Conservation (phyloP, 345 rosid genomes). For the Brassica juncea region DNA sequence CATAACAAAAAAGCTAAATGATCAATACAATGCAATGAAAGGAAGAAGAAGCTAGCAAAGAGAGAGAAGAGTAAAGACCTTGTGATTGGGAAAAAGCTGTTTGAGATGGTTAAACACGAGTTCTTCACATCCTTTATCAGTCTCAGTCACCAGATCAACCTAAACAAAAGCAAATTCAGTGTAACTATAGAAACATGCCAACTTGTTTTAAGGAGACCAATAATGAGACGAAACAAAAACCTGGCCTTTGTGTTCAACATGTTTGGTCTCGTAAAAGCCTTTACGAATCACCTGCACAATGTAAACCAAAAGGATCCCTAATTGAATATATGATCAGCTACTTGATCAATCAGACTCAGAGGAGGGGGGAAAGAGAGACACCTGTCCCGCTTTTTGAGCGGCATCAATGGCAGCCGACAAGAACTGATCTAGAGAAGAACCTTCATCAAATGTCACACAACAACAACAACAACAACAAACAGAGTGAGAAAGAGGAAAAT, state of each 20-base stretch:
- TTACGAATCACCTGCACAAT: constrained; percentile 61
- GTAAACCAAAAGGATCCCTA: background rate
- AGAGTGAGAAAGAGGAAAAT: constrained; percentile 11
- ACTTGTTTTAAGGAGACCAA: background rate
- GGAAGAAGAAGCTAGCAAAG: constrained; percentile 1
- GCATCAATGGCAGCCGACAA: constrained; percentile 81
- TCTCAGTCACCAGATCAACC: constrained; percentile 97
- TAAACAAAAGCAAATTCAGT: constrained; percentile 33
- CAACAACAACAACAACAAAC: background rate
- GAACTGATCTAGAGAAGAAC: constrained; percentile 57
- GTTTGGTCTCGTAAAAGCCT: constrained; percentile 83
- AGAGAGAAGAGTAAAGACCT: constrained; percentile 46
- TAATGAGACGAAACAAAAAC: constrained; percentile 37
- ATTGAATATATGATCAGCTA: background rate
- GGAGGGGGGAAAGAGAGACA: constrained; percentile 7
- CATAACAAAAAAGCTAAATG: background rate
- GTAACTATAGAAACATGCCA: background rate
- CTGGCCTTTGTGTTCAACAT: constrained; percentile 94
- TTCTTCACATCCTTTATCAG: constrained; percentile 96
- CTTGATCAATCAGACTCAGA: background rate
- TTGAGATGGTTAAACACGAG: constrained; percentile 81
- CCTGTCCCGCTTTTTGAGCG: constrained; percentile 88
- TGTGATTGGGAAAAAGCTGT: constrained; percentile 63
- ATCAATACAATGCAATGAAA: background rate
- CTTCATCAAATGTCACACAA: constrained; percentile 39